A percentile compares a stretch with the other conserved stretches of the same genome.
phyloP scores from a whole-genome alignment of 176 grass and related monocot genomes.

The Puccinellia tenuiflora region DNA sequence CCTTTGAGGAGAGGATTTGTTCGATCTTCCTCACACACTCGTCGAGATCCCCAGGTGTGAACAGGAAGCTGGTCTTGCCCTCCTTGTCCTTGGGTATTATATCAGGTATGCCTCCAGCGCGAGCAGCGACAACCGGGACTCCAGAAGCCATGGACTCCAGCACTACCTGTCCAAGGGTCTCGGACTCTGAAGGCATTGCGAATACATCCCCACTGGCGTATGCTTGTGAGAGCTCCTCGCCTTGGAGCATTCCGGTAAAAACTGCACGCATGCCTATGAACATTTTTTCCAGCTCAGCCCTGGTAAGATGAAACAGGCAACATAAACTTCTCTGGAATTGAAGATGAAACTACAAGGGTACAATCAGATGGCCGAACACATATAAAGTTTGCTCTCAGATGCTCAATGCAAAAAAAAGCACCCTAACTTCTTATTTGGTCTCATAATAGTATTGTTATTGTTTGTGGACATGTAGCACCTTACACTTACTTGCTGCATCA shows the following conservation, averaged over 20 bases:
- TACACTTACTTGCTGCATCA: slow-evolving; percentile 3
- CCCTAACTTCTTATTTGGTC: neutral
- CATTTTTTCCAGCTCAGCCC: slow-evolving; percentile 83
- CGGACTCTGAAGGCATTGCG: slow-evolving; percentile 95
- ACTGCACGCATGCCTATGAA: slow-evolving; percentile 75
- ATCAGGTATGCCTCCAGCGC: slow-evolving; percentile 90
- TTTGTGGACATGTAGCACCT: neutral
- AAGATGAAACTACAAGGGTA: neutral
- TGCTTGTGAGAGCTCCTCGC: slow-evolving; percentile 78
- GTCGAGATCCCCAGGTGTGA: slow-evolving; percentile 68
- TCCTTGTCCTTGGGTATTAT: slow-evolving; percentile 85
- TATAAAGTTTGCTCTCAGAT: neutral
- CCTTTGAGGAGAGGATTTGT: slow-evolving; percentile 44
- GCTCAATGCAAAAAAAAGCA: neutral
- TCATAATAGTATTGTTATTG: neutral
- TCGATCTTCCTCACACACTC: slow-evolving; percentile 82
- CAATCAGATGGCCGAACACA: neutral
- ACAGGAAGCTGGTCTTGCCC: slow-evolving; percentile 80
- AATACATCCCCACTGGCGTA: slow-evolving; percentile 92
- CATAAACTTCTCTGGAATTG: neutral
- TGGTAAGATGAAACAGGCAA: slow-evolving; percentile 11
- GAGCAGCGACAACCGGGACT: slow-evolving; percentile 77
- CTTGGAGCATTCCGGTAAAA: slow-evolving; percentile 97
- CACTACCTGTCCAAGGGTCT: slow-evolving; percentile 96
- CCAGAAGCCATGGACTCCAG: slow-evolving; percentile 96